Evolutionary conservation across 2,329 filamentous ascomycete species (phyloP).

Genomic region (Zymoseptoria tritici): DNA sequence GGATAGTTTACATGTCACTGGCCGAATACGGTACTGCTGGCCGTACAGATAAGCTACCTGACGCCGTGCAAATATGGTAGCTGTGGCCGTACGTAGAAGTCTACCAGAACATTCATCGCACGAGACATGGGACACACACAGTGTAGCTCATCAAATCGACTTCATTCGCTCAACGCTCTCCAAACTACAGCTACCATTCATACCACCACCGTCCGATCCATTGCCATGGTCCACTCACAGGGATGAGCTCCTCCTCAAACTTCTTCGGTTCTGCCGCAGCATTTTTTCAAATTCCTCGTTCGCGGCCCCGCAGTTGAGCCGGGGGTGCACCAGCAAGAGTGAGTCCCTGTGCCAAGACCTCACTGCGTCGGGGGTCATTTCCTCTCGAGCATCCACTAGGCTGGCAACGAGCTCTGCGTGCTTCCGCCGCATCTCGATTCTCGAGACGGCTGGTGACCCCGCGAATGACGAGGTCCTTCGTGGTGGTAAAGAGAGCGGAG

Average conservation of each 20-base stretch:
- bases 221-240: background rate
- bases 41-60: too few relatives aligned
- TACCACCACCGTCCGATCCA: background rate
- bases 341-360: background rate
- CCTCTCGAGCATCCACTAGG: background rate
- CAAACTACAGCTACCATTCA: background rate
- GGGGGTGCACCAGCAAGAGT: background rate
- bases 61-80: too few relatives aligned
- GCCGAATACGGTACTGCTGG: too few relatives aligned
- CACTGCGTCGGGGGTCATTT: background rate
- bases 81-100: background rate
- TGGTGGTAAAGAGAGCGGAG: background rate
- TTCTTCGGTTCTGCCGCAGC: background rate
- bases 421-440: background rate
- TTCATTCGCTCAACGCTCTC: background rate
- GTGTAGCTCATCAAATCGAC: too few relatives aligned
- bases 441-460: background rate
- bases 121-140: too few relatives aligned
- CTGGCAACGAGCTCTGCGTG: background rate
- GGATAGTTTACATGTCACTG: too few relatives aligned
- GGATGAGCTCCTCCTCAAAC: background rate
- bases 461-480: background rate
- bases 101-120: background rate
- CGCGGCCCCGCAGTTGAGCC: background rate
- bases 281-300: background rate